Evolutionary conservation across 768 basidiomycete genomes (phyloP).

Genomic region (Floccularia luteovirens): DNA sequence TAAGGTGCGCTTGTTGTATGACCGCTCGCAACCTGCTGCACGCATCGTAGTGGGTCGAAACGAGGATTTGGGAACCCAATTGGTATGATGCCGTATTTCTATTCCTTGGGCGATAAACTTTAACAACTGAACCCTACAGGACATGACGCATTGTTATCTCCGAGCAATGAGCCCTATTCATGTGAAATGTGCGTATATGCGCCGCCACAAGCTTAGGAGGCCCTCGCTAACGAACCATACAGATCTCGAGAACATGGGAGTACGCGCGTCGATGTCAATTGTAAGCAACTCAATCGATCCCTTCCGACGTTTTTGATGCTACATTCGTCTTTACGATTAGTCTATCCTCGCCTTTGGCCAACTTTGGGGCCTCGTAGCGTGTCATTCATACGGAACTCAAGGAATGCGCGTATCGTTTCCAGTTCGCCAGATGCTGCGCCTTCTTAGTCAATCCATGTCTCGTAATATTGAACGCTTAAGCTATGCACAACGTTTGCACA

Average conservation of each 20-base stretch:
- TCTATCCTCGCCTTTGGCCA: constrained; percentile 75
- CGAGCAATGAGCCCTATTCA: constrained; percentile 89
- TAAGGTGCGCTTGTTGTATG: constrained; percentile 72
- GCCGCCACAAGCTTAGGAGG: background rate
- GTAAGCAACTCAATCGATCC: constrained; percentile 27
- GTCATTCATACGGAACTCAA: constrained; percentile 66
- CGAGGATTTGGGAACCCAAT: constrained; percentile 58
- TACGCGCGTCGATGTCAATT: constrained; percentile 81
- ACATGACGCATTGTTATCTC: constrained; percentile 81
- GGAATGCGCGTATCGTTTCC: constrained; percentile 88
- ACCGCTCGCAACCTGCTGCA: constrained; percentile 65
- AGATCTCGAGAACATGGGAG: constrained; percentile 79
- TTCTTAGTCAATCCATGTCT: constrained; percentile 74
- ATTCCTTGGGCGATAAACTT: background rate
- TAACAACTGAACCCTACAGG: constrained; percentile 21
- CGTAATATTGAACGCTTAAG: constrained; percentile 73
- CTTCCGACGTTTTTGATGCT: constrained; percentile 2
- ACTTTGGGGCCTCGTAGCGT: constrained; percentile 76
- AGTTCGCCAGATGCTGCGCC: constrained; percentile 73
- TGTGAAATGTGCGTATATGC: constrained; percentile 49
- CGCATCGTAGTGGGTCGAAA: constrained; percentile 57
- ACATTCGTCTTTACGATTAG: constrained; percentile 24
- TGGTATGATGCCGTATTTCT: constrained; percentile 31
- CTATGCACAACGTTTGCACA: constrained; percentile 69
- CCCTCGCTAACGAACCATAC: constrained; percentile 6